Base-by-base conservation (phyloP, 129 eudicot genomes). In the Cynara cardunculus region DNA sequence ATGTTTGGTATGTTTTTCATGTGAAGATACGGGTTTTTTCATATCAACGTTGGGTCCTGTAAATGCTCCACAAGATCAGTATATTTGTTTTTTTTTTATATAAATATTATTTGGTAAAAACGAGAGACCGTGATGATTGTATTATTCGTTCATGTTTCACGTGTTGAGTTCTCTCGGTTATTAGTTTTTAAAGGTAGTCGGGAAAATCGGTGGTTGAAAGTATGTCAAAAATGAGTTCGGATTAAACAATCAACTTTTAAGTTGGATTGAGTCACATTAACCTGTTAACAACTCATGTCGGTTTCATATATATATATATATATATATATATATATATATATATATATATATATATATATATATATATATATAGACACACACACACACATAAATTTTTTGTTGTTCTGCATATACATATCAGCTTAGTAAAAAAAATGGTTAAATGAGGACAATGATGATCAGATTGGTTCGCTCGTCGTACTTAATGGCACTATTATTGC, bases 391-490 rank as follows among this genome's bases (percentile, higher is more conserved):
- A 56, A 14, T 2, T 0, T 13, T 4, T 18, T 56, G 6, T 21
- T 14, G 39, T 22, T 39, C 12, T 39, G 35, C 31, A n/a, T 7
- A 22, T 31, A 16, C 21, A 24, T 18, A 12, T 13, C 69, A 9
- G 6, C 7, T n/a, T 70, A 0, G 1, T 25, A 16, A 2, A 41
- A 44, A 28, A 18, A 56, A 13, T 3, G 9, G n/a, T 56, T n/a
- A 6, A 56, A 72, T 25, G 74, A 77, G 49, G 73, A 72, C 82
- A 22, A 77, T 83, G 79, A 78, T 73, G 86, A 78, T 74, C 26
- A 78, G 32, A 79, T 39, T 73, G 84, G 84, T 84, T 84, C 84
- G 73, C 83, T 84, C 80, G 80, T 62, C 72, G 87, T 84, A n/a
- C 80, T 73, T 73, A 78, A 73, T 25, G 87, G 77, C 80, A 78